A percentile compares a stretch with the other conserved stretches of the same genome.
phyloP scores from a whole-genome alignment of 768 basidiomycete species.

The Melanogaster broomeanus region DNA sequence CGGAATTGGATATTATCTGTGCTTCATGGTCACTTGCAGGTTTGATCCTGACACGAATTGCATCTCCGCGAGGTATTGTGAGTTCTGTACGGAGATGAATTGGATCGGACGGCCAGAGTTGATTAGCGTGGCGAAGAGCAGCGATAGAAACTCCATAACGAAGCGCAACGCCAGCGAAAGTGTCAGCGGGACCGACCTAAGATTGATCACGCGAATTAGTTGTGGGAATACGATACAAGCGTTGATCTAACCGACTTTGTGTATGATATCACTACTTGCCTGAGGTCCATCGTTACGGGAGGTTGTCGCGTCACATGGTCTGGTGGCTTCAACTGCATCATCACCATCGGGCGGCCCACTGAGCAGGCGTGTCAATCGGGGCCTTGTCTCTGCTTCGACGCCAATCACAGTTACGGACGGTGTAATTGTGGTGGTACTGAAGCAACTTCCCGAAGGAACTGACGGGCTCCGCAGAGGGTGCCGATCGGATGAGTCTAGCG shows the following conservation, averaged over 20 bases:
- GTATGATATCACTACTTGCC: constrained; percentile 4
- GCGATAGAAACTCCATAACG: constrained; percentile 87
- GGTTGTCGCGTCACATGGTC: background rate
- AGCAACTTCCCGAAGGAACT: constrained; percentile 1
- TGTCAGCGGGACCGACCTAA: constrained; percentile 74
- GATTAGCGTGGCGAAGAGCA: constrained; percentile 84
- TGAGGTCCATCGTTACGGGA: background rate
- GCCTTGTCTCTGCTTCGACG: constrained; percentile 3
- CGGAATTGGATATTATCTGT: background rate
- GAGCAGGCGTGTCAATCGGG: constrained; percentile 5
- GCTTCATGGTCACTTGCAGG: background rate
- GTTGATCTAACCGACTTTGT: constrained; percentile 17
- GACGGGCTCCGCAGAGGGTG: constrained; percentile 22
- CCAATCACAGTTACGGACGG: background rate
- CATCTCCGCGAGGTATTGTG: constrained; percentile 59
- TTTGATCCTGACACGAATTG: constrained; percentile 6
- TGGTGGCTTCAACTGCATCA: background rate
- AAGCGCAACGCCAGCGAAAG: constrained; percentile 83
- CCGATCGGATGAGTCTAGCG: background rate
- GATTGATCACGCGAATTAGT: constrained; percentile 1
- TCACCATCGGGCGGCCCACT: background rate
- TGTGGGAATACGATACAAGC: background rate
- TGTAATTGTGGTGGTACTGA: background rate
- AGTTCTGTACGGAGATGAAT: constrained; percentile 85
- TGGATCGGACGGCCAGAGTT: constrained; percentile 91